Conservation (phyloP, 1,284 basidiomycete genomes). For the Ceratobasidium sp. region DNA sequence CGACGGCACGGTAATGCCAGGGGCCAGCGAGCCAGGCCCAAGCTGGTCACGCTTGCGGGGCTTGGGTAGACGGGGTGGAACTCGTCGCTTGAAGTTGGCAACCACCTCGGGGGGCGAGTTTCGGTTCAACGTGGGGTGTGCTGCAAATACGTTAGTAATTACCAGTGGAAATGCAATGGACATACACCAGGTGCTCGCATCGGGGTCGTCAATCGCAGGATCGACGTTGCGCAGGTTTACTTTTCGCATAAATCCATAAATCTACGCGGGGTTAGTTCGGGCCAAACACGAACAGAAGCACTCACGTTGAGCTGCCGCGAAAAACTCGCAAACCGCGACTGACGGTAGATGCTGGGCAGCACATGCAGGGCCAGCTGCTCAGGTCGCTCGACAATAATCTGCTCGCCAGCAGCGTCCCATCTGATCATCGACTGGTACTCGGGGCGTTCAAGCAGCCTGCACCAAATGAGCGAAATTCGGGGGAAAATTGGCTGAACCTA, state of each 20-base stretch:
- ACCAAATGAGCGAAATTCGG: constrained; percentile 8
- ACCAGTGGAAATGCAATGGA: constrained; percentile 42
- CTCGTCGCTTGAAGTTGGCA: constrained; percentile 88
- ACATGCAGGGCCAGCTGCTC: constrained; percentile 89
- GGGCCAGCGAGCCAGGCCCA: constrained; percentile 69
- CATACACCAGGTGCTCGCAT: constrained; percentile 93
- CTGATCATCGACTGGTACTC: constrained; percentile 92
- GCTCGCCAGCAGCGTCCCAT: constrained; percentile 87
- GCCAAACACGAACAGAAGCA: constrained; percentile 46
- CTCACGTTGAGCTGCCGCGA: constrained; percentile 90
- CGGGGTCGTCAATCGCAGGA: constrained; percentile 88
- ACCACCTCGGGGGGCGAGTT: constrained; percentile 85
- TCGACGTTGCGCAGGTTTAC: constrained; percentile 90
- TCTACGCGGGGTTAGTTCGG: constrained; percentile 57
- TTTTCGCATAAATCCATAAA: constrained; percentile 95
- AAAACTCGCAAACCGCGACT: constrained; percentile 92
- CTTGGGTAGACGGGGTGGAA: constrained; percentile 86
- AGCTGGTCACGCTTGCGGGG: constrained; percentile 64
- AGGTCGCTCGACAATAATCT: constrained; percentile 89
- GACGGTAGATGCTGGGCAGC: constrained; percentile 86
- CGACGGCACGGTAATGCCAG: constrained; percentile 55
- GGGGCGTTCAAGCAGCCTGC: constrained; percentile 77
- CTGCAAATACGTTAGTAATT: constrained; percentile 51
- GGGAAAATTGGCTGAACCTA: constrained; percentile 53
- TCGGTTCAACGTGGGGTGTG: constrained; percentile 85